Conservation (phyloP, 441 rosid genomes). For the Pelargonium cotyledonis region DNA sequence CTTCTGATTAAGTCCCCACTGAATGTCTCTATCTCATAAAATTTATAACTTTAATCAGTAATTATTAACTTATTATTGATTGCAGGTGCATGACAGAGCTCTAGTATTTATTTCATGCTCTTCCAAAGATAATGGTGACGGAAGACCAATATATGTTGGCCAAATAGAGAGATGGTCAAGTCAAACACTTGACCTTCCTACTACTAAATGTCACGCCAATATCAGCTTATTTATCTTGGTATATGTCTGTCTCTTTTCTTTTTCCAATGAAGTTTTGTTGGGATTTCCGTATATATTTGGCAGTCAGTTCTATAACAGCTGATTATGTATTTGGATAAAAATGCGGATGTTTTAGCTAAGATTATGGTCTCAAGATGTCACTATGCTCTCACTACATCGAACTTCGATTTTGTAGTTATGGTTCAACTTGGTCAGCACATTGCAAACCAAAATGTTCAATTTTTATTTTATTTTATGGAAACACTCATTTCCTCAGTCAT, state of each 20-base stretch:
- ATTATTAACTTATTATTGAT: constrained; percentile 7
- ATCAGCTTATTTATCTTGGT: constrained; percentile 69
- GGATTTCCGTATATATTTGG: background rate
- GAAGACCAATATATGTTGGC: constrained; percentile 49
- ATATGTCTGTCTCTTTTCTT: constrained; percentile 15
- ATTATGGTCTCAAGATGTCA: background rate
- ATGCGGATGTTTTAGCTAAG: background rate
- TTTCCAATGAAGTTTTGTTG: background rate
- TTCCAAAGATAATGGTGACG: constrained; percentile 27
- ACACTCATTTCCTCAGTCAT: no score
- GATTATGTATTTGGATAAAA: background rate
- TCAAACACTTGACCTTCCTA: constrained; percentile 50
- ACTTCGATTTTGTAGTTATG: background rate
- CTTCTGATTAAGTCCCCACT: background rate
- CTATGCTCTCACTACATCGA: background rate
- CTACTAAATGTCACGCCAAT: constrained; percentile 44
- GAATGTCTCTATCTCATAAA: background rate
- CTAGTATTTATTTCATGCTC: constrained; percentile 67
- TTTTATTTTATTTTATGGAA: no score
- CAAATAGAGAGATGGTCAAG: constrained; percentile 73
- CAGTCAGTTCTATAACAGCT: background rate
- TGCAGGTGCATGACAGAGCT: constrained; percentile 90
- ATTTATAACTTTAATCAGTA: background rate
- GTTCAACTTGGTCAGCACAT: no score
- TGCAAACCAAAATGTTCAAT: no score